Evolutionary conservation across 192 early-diverging fungal genomes (phyloP).

Genomic region (Dissophora ornata): DNA sequence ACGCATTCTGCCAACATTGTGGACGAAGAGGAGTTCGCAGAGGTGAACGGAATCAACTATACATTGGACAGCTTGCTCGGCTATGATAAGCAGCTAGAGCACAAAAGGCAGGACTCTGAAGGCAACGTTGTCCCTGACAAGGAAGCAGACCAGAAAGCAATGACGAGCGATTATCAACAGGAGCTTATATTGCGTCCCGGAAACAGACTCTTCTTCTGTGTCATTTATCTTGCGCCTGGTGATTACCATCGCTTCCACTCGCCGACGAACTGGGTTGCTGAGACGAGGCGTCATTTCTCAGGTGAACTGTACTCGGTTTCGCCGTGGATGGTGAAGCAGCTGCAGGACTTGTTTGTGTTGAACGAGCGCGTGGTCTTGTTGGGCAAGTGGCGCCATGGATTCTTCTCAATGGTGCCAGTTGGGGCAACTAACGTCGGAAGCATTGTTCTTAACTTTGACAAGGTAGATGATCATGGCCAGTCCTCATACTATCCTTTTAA

Average conservation of each 20-base stretch:
- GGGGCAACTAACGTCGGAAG: slow-evolving; percentile 98
- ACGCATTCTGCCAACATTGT: slow-evolving; percentile 74
- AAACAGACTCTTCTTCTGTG: slow-evolving; percentile 87
- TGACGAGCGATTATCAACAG: not conserved
- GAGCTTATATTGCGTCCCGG: slow-evolving; percentile 53
- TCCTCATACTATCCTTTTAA: not conserved
- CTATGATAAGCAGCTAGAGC: slow-evolving; percentile 50
- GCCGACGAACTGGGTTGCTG: slow-evolving; percentile 93
- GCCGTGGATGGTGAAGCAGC: slow-evolving; percentile 84
- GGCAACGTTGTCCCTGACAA: slow-evolving; percentile 50
- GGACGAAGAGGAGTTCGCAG: slow-evolving; percentile 85
- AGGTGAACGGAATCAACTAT: slow-evolving; percentile 89
- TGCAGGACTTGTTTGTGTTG: slow-evolving; percentile 93
- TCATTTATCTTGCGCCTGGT: slow-evolving; percentile 97
- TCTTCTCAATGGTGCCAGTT: slow-evolving; percentile 97
- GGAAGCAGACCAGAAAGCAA: slow-evolving; percentile 36
- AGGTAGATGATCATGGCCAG: slow-evolving; percentile 56
- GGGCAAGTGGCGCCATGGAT: slow-evolving; percentile 93
- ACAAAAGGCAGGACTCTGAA: slow-evolving; percentile 52
- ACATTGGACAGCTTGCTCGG: slow-evolving; percentile 82
- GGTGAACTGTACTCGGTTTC: slow-evolving; percentile 97
- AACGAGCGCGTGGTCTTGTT: slow-evolving; percentile 96
- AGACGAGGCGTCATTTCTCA: slow-evolving; percentile 87
- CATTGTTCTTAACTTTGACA: slow-evolving; percentile 94
- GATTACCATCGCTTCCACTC: slow-evolving; percentile 99